Percentiles rank a stretch among this genome's conserved stretches.
These are phyloP conservation scores for Coemansia sp. DNA, from an alignment of 371 early-diverging fungal genomes.

Conservation along the genomic window DNA sequence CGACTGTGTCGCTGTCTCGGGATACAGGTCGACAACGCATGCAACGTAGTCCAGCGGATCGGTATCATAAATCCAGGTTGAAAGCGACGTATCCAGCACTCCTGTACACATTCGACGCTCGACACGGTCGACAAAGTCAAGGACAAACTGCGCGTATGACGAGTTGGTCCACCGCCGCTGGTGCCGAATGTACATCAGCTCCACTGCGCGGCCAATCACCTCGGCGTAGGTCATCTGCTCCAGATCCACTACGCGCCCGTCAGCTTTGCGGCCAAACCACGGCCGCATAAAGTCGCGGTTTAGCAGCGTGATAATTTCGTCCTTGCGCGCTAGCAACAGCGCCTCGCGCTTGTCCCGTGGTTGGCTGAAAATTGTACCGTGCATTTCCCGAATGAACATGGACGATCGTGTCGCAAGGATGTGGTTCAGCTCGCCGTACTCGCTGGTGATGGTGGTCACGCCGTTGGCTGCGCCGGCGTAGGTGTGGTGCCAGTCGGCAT, in stretches of 20 bases:
- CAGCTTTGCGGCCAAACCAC: constrained; percentile 89
- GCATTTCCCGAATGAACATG: constrained; percentile 81
- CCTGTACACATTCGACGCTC: constrained; percentile 76
- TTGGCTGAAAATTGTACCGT: too few species aligned
- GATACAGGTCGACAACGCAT: constrained; percentile 53
- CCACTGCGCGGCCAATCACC: constrained; percentile 79
- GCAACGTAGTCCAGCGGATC: neutral
- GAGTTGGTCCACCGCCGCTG: constrained; percentile 82
- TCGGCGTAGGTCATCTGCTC: constrained; percentile 95
- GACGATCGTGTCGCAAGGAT: constrained; percentile 93
- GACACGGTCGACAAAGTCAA: constrained; percentile 83
- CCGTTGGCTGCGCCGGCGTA: constrained; percentile 92
- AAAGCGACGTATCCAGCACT: neutral
- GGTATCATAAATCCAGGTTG: neutral
- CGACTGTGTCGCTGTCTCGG: constrained; percentile 73
- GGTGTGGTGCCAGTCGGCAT: constrained; percentile 87
- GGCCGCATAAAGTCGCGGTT: constrained; percentile 76
- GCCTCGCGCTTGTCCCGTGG: constrained; percentile 81
- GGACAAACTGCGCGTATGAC: constrained; percentile 69
- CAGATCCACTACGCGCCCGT: constrained; percentile 72
- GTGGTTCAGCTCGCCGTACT: constrained; percentile 95
- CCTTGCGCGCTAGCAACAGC: constrained; percentile 80
- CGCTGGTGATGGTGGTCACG: constrained; percentile 85
- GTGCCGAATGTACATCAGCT: constrained; percentile 76
- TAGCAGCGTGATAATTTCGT: constrained; percentile 84